Conservation (phyloP, 192 early-diverging fungal species). For the Kickxella alabastrina region DNA sequence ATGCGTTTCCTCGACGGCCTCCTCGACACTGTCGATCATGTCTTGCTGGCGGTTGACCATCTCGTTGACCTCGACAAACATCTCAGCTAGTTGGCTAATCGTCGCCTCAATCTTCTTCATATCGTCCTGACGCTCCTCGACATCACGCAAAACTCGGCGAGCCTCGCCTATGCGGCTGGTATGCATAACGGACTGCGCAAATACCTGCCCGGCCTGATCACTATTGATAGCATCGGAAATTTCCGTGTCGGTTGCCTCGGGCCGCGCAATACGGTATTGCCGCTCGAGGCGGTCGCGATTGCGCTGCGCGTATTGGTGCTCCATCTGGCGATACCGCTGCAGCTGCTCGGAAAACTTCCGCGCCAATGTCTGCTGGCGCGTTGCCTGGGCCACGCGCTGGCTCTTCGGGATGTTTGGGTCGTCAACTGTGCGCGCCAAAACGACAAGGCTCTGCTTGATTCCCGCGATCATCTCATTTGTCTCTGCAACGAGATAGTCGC, state of each 20-base stretch:
- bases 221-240: conserved; percentile 41
- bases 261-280: conserved; percentile 50
- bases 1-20: conserved; percentile 40
- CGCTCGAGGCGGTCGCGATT: conserved; percentile 47
- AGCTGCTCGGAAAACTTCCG: conserved; percentile 44
- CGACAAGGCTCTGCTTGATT: conserved; percentile 43
- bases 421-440: conserved; percentile 29
- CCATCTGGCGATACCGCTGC: conserved; percentile 49
- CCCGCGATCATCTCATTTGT: conserved; percentile 31
- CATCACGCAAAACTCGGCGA: conserved; percentile 46
- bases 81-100: conserved; percentile 37
- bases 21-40: conserved; percentile 49
- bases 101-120: conserved; percentile 51
- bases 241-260: conserved; percentile 45
- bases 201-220: conserved; percentile 50
- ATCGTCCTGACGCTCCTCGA: conserved; percentile 50
- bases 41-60: conserved; percentile 56
- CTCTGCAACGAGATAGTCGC: conserved; percentile 44
- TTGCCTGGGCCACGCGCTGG: conserved; percentile 32
- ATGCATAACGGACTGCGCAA: conserved; percentile 47
- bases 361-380: conserved; percentile 34
- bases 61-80: conserved; percentile 47
- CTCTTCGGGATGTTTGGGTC: conserved; percentile 37
- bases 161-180: conserved; percentile 32
- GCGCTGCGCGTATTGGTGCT: conserved; percentile 47